phyloP scores from a whole-genome alignment of 78 protist species.

The Isochrysis galbana region DNA sequence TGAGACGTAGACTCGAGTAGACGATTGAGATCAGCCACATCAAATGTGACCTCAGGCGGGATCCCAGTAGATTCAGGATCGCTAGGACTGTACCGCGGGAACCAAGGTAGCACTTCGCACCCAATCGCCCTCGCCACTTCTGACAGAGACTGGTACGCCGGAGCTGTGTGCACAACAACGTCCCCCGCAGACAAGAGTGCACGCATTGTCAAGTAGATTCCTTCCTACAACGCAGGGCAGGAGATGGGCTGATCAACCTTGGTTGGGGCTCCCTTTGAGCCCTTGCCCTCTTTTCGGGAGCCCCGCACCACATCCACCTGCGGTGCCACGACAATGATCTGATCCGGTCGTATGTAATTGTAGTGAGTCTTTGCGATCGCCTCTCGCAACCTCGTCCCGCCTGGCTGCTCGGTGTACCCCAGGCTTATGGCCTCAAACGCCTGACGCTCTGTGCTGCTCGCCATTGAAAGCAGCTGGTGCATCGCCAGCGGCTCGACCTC shows the following conservation, averaged over 20 bases:
- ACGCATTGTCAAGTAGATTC: not conserved
- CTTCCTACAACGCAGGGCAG: not conserved
- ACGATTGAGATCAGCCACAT: not conserved
- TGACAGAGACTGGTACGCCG: not conserved
- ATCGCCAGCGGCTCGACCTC: not conserved
- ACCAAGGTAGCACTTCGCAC: not conserved
- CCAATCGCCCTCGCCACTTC: not conserved
- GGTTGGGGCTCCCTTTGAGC: too few relatives aligned
- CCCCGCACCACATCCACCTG: too few relatives aligned
- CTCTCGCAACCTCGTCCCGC: not conserved
- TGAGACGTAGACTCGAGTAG: not conserved
- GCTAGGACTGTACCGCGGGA: too few relatives aligned
- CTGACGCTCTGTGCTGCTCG: not conserved
- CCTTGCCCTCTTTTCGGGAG: too few relatives aligned
- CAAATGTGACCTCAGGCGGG: not conserved
- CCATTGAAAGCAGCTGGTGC: not conserved
- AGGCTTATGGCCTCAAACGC: not conserved
- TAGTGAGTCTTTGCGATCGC: not conserved
- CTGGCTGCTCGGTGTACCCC: not conserved
- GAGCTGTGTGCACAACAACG: not conserved
- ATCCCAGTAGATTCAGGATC: not conserved
- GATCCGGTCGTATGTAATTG: too few relatives aligned
- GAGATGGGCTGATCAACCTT: too few relatives aligned
- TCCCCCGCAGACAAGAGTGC: not conserved
- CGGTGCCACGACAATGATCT: too few relatives aligned